Evolutionary conservation across 345 rosid genomes (phyloP).

Genomic region (Turritis glabra): DNA sequence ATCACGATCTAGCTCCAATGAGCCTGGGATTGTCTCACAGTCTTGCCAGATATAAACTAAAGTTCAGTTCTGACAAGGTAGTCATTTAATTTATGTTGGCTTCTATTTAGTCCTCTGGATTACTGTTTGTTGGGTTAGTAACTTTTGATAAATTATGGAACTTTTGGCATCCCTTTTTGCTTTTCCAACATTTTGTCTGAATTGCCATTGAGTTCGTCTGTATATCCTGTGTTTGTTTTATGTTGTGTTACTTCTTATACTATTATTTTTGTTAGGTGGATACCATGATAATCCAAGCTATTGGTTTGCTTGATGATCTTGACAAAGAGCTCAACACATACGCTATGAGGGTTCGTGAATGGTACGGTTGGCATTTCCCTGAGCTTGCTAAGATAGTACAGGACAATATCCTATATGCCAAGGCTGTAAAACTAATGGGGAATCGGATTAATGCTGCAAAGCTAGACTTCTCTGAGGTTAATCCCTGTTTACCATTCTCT

Average conservation of each 20-base stretch:
- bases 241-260: neutral
- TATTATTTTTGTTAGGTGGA: slow-evolving; percentile 60
- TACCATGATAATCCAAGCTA: slow-evolving; percentile 96
- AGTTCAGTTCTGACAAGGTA: slow-evolving; percentile 96
- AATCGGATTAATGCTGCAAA: slow-evolving; percentile 74
- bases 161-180: neutral
- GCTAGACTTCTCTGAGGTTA: slow-evolving; percentile 88
- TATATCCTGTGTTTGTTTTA: neutral
- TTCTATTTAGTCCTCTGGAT: neutral
- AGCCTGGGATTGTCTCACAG: slow-evolving; percentile 96
- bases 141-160: neutral
- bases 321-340: slow-evolving; percentile 93
- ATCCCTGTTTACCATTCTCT: neutral
- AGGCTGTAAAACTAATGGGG: slow-evolving; percentile 85
- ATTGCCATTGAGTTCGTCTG: neutral
- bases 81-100: neutral
- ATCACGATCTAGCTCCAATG: slow-evolving; percentile 89
- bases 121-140: neutral
- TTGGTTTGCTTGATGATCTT: slow-evolving; percentile 93
- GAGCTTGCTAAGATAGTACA: slow-evolving; percentile 89
- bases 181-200: neutral
- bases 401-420: slow-evolving; percentile 83
- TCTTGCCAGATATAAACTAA: slow-evolving; percentile 84
- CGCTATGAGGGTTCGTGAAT: slow-evolving; percentile 89
- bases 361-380: slow-evolving; percentile 99